These are phyloP conservation scores for Globisporangium camurandrum DNA, from an alignment of 352 stramenopile species.

Conservation along the genomic window DNA sequence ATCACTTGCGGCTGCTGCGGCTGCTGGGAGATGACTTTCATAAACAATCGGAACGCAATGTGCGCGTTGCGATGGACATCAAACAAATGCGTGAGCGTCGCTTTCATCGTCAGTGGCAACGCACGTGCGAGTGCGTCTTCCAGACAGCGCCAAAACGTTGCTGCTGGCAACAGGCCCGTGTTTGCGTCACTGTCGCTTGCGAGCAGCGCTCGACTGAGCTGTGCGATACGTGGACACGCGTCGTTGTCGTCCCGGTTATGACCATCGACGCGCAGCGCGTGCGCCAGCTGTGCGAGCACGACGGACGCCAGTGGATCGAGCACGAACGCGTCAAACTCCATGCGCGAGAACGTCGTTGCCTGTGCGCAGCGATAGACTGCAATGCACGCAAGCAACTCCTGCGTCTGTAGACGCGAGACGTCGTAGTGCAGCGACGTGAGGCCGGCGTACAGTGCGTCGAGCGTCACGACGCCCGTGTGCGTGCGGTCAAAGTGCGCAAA, in stretches of 20 bases:
- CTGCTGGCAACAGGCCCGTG: slow-evolving; percentile 19
- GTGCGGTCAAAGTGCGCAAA: slow-evolving; percentile 67
- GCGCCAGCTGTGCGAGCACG: slow-evolving; percentile 26
- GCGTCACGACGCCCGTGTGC: slow-evolving; percentile 41
- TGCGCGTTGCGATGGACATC: slow-evolving; percentile 47
- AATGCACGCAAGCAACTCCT: slow-evolving; percentile 26
- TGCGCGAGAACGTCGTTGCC: slow-evolving; percentile 37
- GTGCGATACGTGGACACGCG: slow-evolving; percentile 30
- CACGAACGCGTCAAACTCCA: slow-evolving; percentile 77
- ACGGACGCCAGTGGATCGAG: slow-evolving; percentile 38
- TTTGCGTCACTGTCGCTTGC: slow-evolving; percentile 18
- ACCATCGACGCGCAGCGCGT: slow-evolving; percentile 22
- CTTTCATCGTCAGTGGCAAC: slow-evolving; percentile 23
- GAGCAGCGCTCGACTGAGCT: slow-evolving; percentile 41
- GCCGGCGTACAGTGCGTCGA: slow-evolving; percentile 22
- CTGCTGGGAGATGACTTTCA: slow-evolving; percentile 69
- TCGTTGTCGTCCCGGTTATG: slow-evolving; percentile 9
- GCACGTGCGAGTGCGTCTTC: slow-evolving; percentile 20
- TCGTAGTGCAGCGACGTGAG: slow-evolving; percentile 40
- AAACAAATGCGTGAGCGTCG: slow-evolving; percentile 55
- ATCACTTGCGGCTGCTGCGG: neutral
- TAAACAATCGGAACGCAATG: slow-evolving; percentile 66
- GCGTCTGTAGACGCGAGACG: slow-evolving; percentile 24
- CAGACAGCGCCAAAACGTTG: slow-evolving; percentile 24
- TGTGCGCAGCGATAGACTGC: slow-evolving; percentile 38